phyloP scores from a whole-genome alignment of 306 rosid species.

The Herpetospermum pedunculosum region DNA sequence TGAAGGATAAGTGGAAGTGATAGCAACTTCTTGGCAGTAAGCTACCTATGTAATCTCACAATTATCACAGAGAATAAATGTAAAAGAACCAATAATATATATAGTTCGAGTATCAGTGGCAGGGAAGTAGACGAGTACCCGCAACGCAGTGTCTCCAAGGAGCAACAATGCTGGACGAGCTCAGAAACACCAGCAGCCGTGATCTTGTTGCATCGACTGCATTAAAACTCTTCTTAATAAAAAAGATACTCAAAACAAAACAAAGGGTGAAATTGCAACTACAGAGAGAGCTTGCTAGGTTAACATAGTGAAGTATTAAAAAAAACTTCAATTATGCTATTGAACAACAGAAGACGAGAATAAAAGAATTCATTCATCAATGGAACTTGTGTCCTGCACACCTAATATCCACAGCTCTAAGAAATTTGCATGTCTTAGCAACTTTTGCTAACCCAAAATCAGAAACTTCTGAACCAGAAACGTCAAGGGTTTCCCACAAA shows the following conservation, averaged over 20 bases:
- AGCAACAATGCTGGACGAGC: slow-evolving; percentile 57
- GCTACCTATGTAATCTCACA: neutral
- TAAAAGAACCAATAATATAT: neutral
- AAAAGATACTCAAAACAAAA: neutral
- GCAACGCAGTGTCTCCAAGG: slow-evolving; percentile 75
- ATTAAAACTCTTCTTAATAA: slow-evolving; percentile 23
- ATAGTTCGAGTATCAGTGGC: neutral
- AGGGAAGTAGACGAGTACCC: slow-evolving; percentile 38
- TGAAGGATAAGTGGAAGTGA: neutral
- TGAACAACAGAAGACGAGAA: neutral
- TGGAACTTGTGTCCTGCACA: slow-evolving; percentile 11
- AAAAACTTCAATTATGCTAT: neutral
- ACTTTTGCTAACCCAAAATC: slow-evolving; percentile 60
- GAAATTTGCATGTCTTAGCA: slow-evolving; percentile 45
- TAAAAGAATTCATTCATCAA: neutral
- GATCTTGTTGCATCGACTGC: slow-evolving; percentile 66
- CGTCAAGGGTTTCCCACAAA: slow-evolving; percentile 73
- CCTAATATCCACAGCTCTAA: slow-evolving; percentile 81
- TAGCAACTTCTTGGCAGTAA: neutral
- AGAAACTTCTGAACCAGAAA: slow-evolving; percentile 80
- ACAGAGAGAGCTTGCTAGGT: neutral
- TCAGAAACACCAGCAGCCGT: slow-evolving; percentile 58
- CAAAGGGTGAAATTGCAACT: neutral
- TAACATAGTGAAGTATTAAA: neutral
- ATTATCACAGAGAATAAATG: neutral